phyloP scores from a whole-genome alignment of 441 rosid species.

The Kokia cookei region DNA sequence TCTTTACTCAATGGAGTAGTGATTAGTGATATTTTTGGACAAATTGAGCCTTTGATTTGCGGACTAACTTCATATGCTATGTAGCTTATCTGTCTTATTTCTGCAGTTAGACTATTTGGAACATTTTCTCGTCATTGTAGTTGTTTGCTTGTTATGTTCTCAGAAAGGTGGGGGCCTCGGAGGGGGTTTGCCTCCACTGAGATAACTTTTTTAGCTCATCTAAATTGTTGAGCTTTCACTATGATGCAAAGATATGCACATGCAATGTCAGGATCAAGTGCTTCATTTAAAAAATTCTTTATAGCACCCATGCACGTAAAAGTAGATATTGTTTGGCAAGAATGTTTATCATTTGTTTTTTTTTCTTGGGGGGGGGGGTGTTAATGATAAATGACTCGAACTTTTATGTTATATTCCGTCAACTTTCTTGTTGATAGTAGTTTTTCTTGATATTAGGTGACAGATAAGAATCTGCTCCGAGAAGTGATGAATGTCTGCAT shows the following conservation, averaged over 20 bases:
- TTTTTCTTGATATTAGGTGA: conserved; percentile 58
- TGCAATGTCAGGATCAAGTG: not conserved
- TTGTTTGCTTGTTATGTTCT: not conserved
- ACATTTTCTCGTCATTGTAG: not conserved
- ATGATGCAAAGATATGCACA: not conserved
- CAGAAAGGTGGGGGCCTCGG: not conserved
- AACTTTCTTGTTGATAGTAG: conserved; percentile 1
- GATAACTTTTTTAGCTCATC: not conserved
- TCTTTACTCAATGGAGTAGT: not conserved
- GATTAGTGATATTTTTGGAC: not conserved
- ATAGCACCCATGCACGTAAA: not conserved
- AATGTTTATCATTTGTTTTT: not conserved
- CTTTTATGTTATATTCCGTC: not conserved
- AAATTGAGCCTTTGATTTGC: not conserved
- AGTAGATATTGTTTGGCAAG: not conserved
- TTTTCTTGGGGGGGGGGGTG: no score
- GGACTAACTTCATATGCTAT: not conserved
- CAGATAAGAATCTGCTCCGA: conserved; percentile 77
- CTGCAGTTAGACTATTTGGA: not conserved
- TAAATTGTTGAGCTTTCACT: not conserved
- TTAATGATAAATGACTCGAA: not conserved
- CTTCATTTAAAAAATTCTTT: not conserved
- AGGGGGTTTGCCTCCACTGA: not conserved
- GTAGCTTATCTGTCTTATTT: not conserved
- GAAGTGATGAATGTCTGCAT: conserved; percentile 75